These are phyloP conservation scores for Pilaira anomala DNA, from an alignment of 192 early-diverging fungal species.

Conservation along the genomic window DNA sequence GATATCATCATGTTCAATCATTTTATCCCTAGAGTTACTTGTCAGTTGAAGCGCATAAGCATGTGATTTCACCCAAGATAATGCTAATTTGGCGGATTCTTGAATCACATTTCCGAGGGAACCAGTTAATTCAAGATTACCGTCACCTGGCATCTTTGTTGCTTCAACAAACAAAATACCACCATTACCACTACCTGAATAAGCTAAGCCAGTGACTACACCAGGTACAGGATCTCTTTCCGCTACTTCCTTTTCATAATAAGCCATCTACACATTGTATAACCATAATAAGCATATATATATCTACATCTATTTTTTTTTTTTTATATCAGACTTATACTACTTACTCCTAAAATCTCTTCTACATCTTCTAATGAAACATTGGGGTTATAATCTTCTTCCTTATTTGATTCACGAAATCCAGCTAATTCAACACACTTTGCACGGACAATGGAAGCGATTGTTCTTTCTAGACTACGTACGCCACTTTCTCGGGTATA, in stretches of 20 bases:
- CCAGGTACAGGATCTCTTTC: slow-evolving; percentile 61
- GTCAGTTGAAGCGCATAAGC: slow-evolving; percentile 53
- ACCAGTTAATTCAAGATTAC: slow-evolving; percentile 66
- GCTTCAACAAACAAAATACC: slow-evolving; percentile 82
- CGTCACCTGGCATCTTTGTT: slow-evolving; percentile 69
- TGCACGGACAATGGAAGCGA: slow-evolving; percentile 67
- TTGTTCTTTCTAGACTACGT: slow-evolving; percentile 67
- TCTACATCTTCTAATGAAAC: slow-evolving; percentile 54
- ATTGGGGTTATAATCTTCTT: slow-evolving; percentile 40
- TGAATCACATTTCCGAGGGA: slow-evolving; percentile 79
- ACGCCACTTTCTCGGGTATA: slow-evolving; percentile 86
- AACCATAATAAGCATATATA: too few relatives aligned
- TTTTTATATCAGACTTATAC: background rate
- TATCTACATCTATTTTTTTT: background rate
- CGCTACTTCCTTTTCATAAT: slow-evolving; percentile 57
- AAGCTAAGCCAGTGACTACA: slow-evolving; percentile 80
- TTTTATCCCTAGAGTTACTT: slow-evolving; percentile 31
- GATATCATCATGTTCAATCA: slow-evolving; percentile 56
- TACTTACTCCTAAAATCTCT: slow-evolving; percentile 61
- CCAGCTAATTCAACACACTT: slow-evolving; percentile 70
- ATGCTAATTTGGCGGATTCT: slow-evolving; percentile 72
- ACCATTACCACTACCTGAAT: slow-evolving; percentile 67
- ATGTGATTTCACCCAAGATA: slow-evolving; percentile 74
- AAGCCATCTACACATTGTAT: slow-evolving; percentile 48
- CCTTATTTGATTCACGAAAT: slow-evolving; percentile 40